Evolutionary conservation across 2,329 filamentous ascomycete species (phyloP), one percentile per base, ranked within the genome.

Genomic region (Didymella segeticola): DNA sequence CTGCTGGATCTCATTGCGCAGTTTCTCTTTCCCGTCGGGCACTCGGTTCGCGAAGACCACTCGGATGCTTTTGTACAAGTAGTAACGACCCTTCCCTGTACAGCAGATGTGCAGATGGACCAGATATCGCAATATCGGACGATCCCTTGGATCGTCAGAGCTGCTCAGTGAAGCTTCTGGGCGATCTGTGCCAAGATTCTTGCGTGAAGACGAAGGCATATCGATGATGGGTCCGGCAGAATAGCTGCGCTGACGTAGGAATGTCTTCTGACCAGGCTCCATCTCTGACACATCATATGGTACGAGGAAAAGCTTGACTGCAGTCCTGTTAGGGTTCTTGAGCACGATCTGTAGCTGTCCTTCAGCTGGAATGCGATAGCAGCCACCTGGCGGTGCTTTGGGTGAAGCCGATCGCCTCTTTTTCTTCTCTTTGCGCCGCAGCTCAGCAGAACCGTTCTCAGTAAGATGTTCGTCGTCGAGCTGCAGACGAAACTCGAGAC

Each of bases 251-350:
- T 99, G 95, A 25, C 95, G 86, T 56, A 99, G 89, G 65, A 98
- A 98, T 0, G 95, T 99, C 75, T 98, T 98, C 14, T 91, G 96
- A 0, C 92, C 92, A 0, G 91, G 85, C 57, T 95, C 89, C 93
- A 99, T 99, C 45, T 91, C 93, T 1, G 86, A 83, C 1, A 99
- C 80, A 70, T 98, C 92, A 65, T 98, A 99, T 0, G 93, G 95
- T 2, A 99, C 86, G 20, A 98, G 82, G 64, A 98, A 98, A 0
- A 99, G 80, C 74, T 99, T 98, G 48, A 98, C 93, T 1, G 95
- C 95, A 3, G 95, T 98, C 72, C 98, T 98, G 78, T 98, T 96
- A 14, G 93, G 93, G 67, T 98, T 99, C 73, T 98, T 98, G 72
- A 99, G 91, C 57, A 99, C 89, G 60, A 99, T 96, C 67, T 99